These are phyloP conservation scores for Coffea eugenioides DNA, from an alignment of 257 asterid species.

Conservation along the genomic window DNA sequence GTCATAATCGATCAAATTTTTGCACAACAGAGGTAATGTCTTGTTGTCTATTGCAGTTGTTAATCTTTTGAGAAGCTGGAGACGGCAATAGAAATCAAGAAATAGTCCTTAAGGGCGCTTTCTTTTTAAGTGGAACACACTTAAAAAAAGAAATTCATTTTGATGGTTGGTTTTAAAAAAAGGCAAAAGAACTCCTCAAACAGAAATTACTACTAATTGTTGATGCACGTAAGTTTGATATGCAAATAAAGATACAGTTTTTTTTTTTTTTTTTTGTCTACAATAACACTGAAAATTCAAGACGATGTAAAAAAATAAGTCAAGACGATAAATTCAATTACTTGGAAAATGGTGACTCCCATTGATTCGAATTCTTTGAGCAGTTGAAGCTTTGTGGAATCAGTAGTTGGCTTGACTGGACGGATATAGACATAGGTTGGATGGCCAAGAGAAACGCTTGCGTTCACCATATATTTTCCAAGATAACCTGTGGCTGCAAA, in stretches of 20 bases:
- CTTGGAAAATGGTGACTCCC: slow-evolving; percentile 25
- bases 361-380: slow-evolving; percentile 17
- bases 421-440: slow-evolving; percentile 31
- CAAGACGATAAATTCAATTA: neutral
- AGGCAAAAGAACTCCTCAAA: too few relatives aligned
- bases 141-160: too few relatives aligned
- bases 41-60: too few relatives aligned
- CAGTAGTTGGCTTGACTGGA: slow-evolving; percentile 9
- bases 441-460: slow-evolving; percentile 31
- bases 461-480: slow-evolving; percentile 30
- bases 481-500: slow-evolving; percentile 35
- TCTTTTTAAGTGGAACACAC: too few relatives aligned
- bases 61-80: too few relatives aligned
- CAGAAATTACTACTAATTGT: too few relatives aligned
- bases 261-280: neutral
- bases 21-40: too few relatives aligned
- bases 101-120: too few relatives aligned
- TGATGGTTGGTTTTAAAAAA: too few relatives aligned
- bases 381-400: slow-evolving; percentile 20
- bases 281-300: neutral
- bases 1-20: too few relatives aligned
- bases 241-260: too few relatives aligned
- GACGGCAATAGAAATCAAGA: neutral
- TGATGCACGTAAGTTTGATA: too few relatives aligned
- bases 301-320: neutral